Percentiles rank a stretch among this genome's conserved stretches.
phyloP scores from a whole-genome alignment of 176 grass and related monocot species.

The Alloteropsis semialata region DNA sequence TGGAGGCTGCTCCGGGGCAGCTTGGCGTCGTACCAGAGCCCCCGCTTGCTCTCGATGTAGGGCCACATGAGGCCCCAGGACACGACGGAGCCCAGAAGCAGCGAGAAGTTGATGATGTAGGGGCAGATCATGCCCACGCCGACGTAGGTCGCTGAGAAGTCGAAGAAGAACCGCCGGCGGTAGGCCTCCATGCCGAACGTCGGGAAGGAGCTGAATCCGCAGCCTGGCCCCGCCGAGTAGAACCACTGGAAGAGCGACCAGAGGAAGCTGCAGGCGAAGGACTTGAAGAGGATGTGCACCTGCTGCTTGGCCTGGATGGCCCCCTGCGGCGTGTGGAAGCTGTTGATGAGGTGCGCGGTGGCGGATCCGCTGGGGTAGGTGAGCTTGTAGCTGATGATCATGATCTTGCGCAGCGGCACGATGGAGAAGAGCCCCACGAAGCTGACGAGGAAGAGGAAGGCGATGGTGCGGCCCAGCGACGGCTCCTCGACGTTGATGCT shows the following conservation, averaged over 20 bases:
- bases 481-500: constrained; percentile 56
- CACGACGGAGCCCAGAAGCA: constrained; percentile 47
- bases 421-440: constrained; percentile 57
- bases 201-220: constrained; percentile 54
- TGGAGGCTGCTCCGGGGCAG: constrained; percentile 43
- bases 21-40: constrained; percentile 41
- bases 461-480: constrained; percentile 49
- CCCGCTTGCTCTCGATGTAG: constrained; percentile 49
- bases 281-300: constrained; percentile 54
- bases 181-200: constrained; percentile 55
- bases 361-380: constrained; percentile 54
- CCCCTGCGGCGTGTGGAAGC: constrained; percentile 63
- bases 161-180: constrained; percentile 52
- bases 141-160: constrained; percentile 63
- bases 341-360: constrained; percentile 69
- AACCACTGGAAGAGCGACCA: constrained; percentile 74
- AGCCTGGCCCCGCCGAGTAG: constrained; percentile 18
- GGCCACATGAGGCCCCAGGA: constrained; percentile 73
- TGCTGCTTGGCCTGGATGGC: constrained; percentile 54
- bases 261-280: constrained; percentile 50
- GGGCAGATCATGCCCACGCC: constrained; percentile 74
- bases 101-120: constrained; percentile 59
- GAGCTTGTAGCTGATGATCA: constrained; percentile 61
- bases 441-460: constrained; percentile 53
- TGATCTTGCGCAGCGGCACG: constrained; percentile 40